Percentiles rank a stretch among this genome's conserved stretches.
Conservation (phyloP, 1,284 basidiomycete genomes). For the Albatrellus sp. region DNA sequence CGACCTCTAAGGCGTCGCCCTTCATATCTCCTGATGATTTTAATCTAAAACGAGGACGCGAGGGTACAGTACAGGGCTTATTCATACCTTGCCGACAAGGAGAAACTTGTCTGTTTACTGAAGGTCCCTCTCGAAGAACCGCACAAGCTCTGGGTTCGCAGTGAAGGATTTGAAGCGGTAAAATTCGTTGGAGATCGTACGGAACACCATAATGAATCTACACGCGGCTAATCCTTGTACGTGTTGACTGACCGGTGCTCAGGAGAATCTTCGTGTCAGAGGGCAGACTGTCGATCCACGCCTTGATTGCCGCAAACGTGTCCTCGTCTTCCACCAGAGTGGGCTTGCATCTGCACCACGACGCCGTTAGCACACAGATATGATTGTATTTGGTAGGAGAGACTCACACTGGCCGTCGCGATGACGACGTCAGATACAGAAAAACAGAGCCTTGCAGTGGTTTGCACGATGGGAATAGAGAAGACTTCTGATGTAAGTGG, state of each 20-base stretch:
- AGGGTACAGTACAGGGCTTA: no score
- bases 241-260: slow-evolving; percentile 26
- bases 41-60: background rate
- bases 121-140: slow-evolving; percentile 37
- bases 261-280: slow-evolving; percentile 32
- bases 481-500: no score
- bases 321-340: slow-evolving; percentile 47
- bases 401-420: slow-evolving; percentile 7
- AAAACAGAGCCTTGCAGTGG: slow-evolving; percentile 5
- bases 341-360: slow-evolving; percentile 11
- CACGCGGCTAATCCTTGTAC: background rate
- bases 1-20: slow-evolving; percentile 9
- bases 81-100: slow-evolving; percentile 27
- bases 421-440: slow-evolving; percentile 7
- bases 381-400: background rate
- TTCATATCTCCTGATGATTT: slow-evolving; percentile 28
- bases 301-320: no score
- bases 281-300: slow-evolving; percentile 38
- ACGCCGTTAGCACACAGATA: background rate
- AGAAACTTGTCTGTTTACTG: slow-evolving; percentile 37
- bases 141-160: slow-evolving; percentile 28
- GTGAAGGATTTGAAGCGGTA: slow-evolving; percentile 24
- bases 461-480: slow-evolving; percentile 7
- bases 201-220: background rate
- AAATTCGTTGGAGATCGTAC: slow-evolving; percentile 22